Percentiles rank a stretch among this genome's conserved stretches.
These are phyloP conservation scores for Reticulascus tulasneorum DNA, from an alignment of 2,329 filamentous ascomycete species.

Conservation along the genomic window DNA sequence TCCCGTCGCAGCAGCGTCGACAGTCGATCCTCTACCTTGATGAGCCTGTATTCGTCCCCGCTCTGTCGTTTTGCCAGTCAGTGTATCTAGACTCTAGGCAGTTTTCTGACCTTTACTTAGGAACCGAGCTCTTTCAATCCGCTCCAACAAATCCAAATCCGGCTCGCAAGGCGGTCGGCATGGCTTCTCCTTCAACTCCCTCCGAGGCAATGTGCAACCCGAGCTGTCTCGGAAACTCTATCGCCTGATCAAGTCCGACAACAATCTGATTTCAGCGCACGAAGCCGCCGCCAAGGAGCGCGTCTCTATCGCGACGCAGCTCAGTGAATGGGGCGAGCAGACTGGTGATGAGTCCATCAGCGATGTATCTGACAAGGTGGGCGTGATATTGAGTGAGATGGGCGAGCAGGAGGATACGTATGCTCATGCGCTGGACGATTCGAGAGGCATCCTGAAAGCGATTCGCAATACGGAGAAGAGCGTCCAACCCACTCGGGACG, in stretches of 20 bases:
- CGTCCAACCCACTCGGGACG: conserved; percentile 86
- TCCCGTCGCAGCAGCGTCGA: no score
- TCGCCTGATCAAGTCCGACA: conserved; percentile 92
- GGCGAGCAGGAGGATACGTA: conserved; percentile 91
- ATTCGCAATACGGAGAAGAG: conserved; percentile 95
- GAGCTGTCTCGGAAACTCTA: conserved; percentile 86
- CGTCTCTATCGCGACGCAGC: conserved; percentile 77
- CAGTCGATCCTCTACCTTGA: not conserved
- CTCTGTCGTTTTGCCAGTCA: no score
- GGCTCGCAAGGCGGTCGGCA: conserved; percentile 31
- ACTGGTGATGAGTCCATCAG: conserved; percentile 83
- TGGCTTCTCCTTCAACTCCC: conserved; percentile 75
- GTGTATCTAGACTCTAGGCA: no score
- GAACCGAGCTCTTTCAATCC: conserved; percentile 72
- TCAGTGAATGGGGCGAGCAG: conserved; percentile 94
- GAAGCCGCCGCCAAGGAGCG: conserved; percentile 83
- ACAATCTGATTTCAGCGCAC: conserved; percentile 79
- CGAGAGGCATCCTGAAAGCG: conserved; percentile 76
- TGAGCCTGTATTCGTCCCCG: not conserved
- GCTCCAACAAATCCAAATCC: conserved; percentile 55
- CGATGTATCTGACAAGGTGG: conserved; percentile 93
- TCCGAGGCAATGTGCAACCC: conserved; percentile 80
- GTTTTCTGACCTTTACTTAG: conserved; percentile 31
- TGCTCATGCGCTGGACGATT: conserved; percentile 83
- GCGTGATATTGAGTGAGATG: conserved; percentile 85